These are phyloP conservation scores for Neolentinus lepideus DNA, from an alignment of 1,284 basidiomycete species.

Conservation along the genomic window DNA sequence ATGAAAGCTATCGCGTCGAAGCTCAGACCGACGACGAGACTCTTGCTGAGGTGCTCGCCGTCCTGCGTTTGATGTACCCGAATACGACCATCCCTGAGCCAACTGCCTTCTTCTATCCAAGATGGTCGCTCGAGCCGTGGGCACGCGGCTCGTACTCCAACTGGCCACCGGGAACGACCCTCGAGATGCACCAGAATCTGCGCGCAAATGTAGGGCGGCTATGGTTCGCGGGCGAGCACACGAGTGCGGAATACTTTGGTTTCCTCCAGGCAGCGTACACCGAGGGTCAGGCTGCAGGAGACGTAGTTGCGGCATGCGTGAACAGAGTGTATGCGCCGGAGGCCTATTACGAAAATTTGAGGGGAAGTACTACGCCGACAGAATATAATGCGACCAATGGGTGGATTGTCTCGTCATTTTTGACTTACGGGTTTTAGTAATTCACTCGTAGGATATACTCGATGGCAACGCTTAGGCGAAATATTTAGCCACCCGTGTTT, in stretches of 20 bases:
- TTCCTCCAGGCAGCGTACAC: not conserved
- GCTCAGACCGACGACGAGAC: slow-evolving; percentile 39
- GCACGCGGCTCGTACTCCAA: slow-evolving; percentile 65
- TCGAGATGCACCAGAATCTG: slow-evolving; percentile 47
- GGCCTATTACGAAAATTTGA: not conserved
- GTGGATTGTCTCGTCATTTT: not conserved
- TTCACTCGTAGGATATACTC: no score
- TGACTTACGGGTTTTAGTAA: not conserved
- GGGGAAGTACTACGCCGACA: not conserved
- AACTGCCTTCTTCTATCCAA: slow-evolving; percentile 44
- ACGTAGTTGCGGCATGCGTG: not conserved
- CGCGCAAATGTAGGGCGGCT: slow-evolving; percentile 46
- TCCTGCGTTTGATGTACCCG: slow-evolving; percentile 53
- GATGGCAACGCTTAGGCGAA: no score
- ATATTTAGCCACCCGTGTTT: no score
- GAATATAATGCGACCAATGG: not conserved
- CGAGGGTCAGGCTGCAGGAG: not conserved
- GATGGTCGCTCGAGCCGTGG: slow-evolving; percentile 50
- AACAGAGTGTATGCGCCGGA: not conserved
- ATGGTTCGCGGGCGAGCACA: slow-evolving; percentile 63
- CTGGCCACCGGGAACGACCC: slow-evolving; percentile 54
- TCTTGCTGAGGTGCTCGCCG: slow-evolving; percentile 44
- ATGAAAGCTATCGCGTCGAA: slow-evolving; percentile 42
- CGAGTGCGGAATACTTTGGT: slow-evolving; percentile 52
- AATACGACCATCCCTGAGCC: slow-evolving; percentile 43